A percentile compares a stretch with the other conserved stretches of the same genome.
These are phyloP conservation scores for Hygrophila difformis DNA, from an alignment of 257 asterid genomes.

Conservation along the genomic window DNA sequence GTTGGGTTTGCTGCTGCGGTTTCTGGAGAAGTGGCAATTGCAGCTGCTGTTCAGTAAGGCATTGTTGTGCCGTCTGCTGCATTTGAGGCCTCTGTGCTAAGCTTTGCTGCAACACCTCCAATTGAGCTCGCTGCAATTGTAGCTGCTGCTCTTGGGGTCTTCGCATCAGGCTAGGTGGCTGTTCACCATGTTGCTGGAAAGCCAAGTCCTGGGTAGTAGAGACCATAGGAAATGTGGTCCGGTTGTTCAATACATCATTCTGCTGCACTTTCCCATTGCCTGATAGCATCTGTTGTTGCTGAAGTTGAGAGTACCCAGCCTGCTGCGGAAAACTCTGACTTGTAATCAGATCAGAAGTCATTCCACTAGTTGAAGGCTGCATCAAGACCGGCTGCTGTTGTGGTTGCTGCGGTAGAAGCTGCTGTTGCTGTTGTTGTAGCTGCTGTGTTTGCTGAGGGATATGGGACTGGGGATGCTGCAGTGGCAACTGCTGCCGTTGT, in stretches of 20 bases:
- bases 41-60: conserved; percentile 58
- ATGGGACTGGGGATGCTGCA: conserved; percentile 20
- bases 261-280: conserved; percentile 38
- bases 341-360: conserved; percentile 27
- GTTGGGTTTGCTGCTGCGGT: conserved; percentile 53
- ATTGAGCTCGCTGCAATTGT: conserved; percentile 41
- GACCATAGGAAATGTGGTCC: conserved; percentile 35
- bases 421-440: conserved; percentile 22
- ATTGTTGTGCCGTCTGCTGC: conserved; percentile 46
- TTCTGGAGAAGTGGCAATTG: conserved; percentile 77
- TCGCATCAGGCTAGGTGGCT: conserved; percentile 36
- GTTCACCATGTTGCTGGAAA: conserved; percentile 58
- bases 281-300: conserved; percentile 44
- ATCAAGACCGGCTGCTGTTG: conserved; percentile 28
- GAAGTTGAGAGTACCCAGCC: conserved; percentile 42
- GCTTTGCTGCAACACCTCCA: conserved; percentile 44
- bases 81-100: conserved; percentile 42
- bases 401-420: conserved; percentile 24
- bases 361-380: conserved; percentile 27
- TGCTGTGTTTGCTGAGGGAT: conserved; percentile 24
- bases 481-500: conserved; percentile 25
- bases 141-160: conserved; percentile 55
- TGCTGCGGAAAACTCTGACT: conserved; percentile 50
- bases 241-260: conserved; percentile 26
- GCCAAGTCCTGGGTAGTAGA: conserved; percentile 51